Base-by-base conservation (phyloP, 129 eudicot species). In the Arctium minus region DNA sequence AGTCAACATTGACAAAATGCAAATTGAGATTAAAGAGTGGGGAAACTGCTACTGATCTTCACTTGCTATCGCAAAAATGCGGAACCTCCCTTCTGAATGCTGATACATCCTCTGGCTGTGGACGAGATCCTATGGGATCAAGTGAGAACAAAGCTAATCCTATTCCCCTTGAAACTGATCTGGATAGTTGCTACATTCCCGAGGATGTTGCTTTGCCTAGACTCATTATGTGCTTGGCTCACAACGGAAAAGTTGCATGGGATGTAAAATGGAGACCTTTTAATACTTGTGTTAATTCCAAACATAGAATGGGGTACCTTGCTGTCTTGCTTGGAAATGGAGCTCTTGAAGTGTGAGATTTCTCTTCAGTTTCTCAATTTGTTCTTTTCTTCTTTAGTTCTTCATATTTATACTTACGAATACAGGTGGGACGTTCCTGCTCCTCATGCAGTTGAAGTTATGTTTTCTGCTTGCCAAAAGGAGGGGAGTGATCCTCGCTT, bases 301-400 rank as follows among this genome's bases (percentile, higher is more conserved):
- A 79, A 73, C 84, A 85, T 39, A 75, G 87, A 65, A 90, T 96
- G 97, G 99, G 99, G 40, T 88, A 89, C 86, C 98, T 96, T 85
- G 99, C 99, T 75, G 94, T 93, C 48, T 82, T 90, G 85, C 97
- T 96, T 80, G 99, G 99, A 86, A 93, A 83, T 88, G 99, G 99
- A 83, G 92, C 94, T 78, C 86, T 96, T 71, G 98, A 96, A 96
- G 99, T 96, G 99, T 96, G 85, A 90, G 99, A 9, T 79, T 30
- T 77, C 73, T 73, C 13, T 56, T 39, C 40, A n/a, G 9, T 78
- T 2, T 39, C 22, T 56, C 30, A 6, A 36, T 62, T 32, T 53
- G 65, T 36, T 71, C 27, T 60, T 46, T 22, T 17, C 1, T 18
- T 13, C 30, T 35, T 68, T 69, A 83, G 50, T 74, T 69, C 12